A percentile compares a stretch with the other conserved stretches of the same genome.
Conservation (phyloP, 441 rosid species). For the Erodium moschatum region DNA sequence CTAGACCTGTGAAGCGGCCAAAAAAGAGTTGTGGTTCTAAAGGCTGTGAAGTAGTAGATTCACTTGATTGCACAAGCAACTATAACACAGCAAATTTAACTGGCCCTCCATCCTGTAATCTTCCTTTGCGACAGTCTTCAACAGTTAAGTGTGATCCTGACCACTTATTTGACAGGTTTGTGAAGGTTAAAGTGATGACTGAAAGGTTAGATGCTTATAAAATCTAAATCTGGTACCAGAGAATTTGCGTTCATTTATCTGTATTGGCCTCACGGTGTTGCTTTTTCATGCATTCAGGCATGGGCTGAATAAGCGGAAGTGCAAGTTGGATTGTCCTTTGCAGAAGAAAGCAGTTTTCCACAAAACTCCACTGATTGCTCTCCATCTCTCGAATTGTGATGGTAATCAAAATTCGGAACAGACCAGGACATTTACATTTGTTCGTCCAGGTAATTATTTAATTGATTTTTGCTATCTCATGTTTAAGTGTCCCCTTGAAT, state of each 20-base stretch:
- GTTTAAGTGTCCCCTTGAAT: background rate
- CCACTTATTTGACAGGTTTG: slow-evolving; percentile 16
- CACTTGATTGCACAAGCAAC: slow-evolving; percentile 8
- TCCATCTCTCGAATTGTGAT: slow-evolving; percentile 4
- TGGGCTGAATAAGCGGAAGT: slow-evolving; percentile 15
- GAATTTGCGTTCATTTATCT: background rate
- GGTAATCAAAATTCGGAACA: slow-evolving; percentile 7
- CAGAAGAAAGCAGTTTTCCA: slow-evolving; percentile 3
- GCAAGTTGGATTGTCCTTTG: slow-evolving; percentile 12
- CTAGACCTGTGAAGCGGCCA: slow-evolving; percentile 14
- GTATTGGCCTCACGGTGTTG: background rate
- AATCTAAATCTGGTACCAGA: background rate
- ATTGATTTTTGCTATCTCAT: background rate
- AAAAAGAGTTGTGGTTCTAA: slow-evolving; percentile 8
- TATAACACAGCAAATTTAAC: background rate
- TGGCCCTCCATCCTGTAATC: background rate
- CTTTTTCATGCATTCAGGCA: slow-evolving; percentile 18
- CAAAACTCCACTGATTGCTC: slow-evolving; percentile 7
- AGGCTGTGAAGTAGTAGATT: slow-evolving; percentile 3
- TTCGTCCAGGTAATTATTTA: background rate
- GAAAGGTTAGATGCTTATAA: slow-evolving; percentile 16
- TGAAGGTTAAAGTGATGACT: slow-evolving; percentile 17
- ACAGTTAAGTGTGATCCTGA: slow-evolving; percentile 7
- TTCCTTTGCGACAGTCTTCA: background rate
- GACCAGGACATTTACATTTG: slow-evolving; percentile 15